Evolutionary conservation across 2,329 filamentous ascomycete genomes (phyloP), one percentile per base, ranked within the genome.

Genomic region (Paecilomyces fulvus): DNA sequence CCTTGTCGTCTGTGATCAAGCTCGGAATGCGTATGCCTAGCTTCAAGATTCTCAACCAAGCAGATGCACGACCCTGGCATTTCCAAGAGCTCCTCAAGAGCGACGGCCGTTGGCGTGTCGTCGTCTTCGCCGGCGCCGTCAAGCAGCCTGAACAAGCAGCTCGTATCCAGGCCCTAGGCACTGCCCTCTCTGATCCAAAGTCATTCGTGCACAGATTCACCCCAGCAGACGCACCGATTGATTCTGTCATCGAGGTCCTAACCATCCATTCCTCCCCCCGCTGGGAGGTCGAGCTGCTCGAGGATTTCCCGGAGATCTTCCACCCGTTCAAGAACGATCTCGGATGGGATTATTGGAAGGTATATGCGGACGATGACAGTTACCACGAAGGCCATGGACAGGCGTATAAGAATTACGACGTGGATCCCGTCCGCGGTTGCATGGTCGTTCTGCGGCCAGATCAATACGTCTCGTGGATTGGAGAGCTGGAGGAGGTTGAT

Each of bases 381-480:
- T 80, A 83, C 61, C 77, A 83, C 53, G 77, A 83, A 58, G 81
- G 77, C 1, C 52, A 56, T n/a, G 62, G 63, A 17, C 43, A 57
- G 28, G 73, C 76, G 21, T 80, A 88, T 63, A 72, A 79, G 56
- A 77, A 76, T 3, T 86, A 84, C 56, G 86, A 84, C 0, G 74
- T 90, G 1, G 76, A 83, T 60, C 66, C 61, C 17, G 72, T 79
- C 54, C 69, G 70, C 20, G 86, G 86, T 0, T 83, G 81, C 59
- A 71, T 84, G 3, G 79, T 87, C 0, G 72, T 85, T 1, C 73
- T 85, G 1, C 70, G 87, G 52, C 87, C 87, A 2, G 87, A 90
- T 73, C 84, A 87, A 65, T 85, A 89, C 68, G 80, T 89, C 30
- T 57, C 60, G 8, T 49, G 48, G 48, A 49, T 49, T 3, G 48